Evolutionary conservation across 331 rosid genomes (phyloP).

Genomic region (Saraca asoca): DNA sequence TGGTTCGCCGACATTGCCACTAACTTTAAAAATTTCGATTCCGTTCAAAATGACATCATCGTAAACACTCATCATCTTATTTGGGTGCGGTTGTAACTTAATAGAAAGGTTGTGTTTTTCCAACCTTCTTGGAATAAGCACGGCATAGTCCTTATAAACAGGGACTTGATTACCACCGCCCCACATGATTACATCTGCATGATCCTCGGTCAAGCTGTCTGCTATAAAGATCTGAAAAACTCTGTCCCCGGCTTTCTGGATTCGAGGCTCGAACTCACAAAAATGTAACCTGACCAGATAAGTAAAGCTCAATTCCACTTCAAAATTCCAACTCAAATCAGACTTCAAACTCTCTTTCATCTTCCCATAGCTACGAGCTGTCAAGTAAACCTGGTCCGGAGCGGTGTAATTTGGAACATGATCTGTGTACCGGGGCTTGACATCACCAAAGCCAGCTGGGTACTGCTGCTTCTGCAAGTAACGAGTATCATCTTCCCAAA

Average conservation of each 20-base stretch:
- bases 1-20: not conserved
- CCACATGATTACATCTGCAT: rapidly evolving
- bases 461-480: not conserved
- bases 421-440: not conserved
- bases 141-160: conserved; percentile 33
- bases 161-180: conserved; percentile 6
- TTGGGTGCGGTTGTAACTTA: conserved; percentile 14
- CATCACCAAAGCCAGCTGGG: not conserved
- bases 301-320: not conserved
- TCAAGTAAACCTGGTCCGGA: conserved; percentile 31
- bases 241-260: rapidly evolving
- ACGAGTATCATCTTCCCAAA: not conserved
- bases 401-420: conserved; percentile 26
- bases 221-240: conserved; percentile 36
- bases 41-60: conserved; percentile 48
- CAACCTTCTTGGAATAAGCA: rapidly evolving
- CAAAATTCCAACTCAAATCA: conserved; percentile 30
- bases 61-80: rapidly evolving
- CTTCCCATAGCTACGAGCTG: not conserved
- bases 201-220: rapidly evolving
- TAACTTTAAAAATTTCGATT: conserved; percentile 50
- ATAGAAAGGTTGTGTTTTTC: conserved; percentile 1
- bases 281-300: conserved; percentile 60
- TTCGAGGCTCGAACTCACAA: not conserved
- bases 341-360: not conserved